Conservation (phyloP, 768 basidiomycete genomes). For the Amanita polypyramis region DNA sequence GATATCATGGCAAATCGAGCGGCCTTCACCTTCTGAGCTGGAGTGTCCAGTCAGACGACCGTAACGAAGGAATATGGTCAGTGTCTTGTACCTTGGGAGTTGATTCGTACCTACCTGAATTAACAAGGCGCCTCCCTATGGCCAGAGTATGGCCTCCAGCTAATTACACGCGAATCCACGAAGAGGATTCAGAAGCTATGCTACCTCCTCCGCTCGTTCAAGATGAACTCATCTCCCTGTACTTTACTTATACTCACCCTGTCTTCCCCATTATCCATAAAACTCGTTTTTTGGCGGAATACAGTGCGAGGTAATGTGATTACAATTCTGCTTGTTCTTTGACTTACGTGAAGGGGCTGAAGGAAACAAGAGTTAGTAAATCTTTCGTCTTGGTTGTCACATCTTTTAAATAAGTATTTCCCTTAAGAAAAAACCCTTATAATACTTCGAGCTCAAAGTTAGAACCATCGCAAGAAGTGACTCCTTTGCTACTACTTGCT, state of each 20-base stretch:
- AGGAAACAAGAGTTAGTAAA: constrained; percentile 4
- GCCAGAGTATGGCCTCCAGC: constrained; percentile 64
- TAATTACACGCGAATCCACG: constrained; percentile 28
- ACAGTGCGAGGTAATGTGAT: constrained; percentile 32
- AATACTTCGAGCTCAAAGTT: constrained; percentile 12
- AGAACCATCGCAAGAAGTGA: constrained; percentile 52
- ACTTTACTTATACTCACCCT: constrained; percentile 80
- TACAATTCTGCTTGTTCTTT: neutral
- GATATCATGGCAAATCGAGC: constrained; percentile 73
- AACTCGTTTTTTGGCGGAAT: constrained; percentile 56
- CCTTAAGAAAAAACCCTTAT: constrained; percentile 1
- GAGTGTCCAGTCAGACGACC: constrained; percentile 54
- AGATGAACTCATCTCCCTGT: constrained; percentile 59
- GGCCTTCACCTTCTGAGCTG: constrained; percentile 68
- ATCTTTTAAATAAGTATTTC: neutral
- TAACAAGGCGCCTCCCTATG: constrained; percentile 60
- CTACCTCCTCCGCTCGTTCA: constrained; percentile 57
- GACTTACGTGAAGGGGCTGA: neutral
- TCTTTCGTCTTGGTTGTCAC: neutral
- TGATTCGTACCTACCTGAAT: neutral
- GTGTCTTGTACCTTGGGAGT: constrained; percentile 12
- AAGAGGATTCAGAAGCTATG: constrained; percentile 34
- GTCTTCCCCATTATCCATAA: constrained; percentile 77
- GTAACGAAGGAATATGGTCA: constrained; percentile 60
- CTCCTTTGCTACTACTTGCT: constrained; percentile 61